Evolutionary conservation across 2,329 filamentous ascomycete genomes (phyloP), one percentile per base, ranked within the genome.

Genomic region (Xylaria sp.): DNA sequence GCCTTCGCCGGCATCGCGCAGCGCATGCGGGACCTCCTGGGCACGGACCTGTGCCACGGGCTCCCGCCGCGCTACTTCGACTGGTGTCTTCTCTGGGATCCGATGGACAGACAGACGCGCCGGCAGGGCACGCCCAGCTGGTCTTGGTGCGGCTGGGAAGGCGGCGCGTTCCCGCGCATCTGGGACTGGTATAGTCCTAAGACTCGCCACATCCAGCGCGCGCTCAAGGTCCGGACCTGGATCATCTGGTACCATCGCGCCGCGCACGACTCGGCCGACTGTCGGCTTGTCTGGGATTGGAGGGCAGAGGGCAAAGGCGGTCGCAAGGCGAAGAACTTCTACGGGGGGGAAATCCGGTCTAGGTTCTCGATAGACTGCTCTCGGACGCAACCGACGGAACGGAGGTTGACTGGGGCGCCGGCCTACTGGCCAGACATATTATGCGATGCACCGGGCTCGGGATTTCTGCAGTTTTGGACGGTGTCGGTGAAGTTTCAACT

Each of bases 81-180:
- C 55, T 64, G 62, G 62, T 64, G 62, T 17, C 39, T 64, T 5
- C 55, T 64, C 17, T 64, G 62, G 62, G 62, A 64, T 9, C 62
- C 62, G 22, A 53, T 64, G 49, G 36, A 36, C 31, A 13, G 7
- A 31, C 55, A 47, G 38, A 42, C 55, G 10, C 62, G 62, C 7
- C 45, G 61, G 3, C 27, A 22, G 22, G 53, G 31, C 4, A 49
- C 55, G 5, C 13, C 62, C 0, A 60, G 55, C 22, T 65, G 62
- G 62, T 65, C 62, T 9, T 65, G 62, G 62, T 33, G 20, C 10
- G 62, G 62, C 13, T 65, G 55, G 62, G 39, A 38, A 38, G 62
- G 55, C 17, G 62, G 62, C 3, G 49, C n/a, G 9, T 65, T 65
- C 15, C 62, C 62, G 17, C 47, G 31, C 1, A 65, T 65, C 25